Base-by-base conservation (phyloP, 2,329 filamentous ascomycete species). In the Emergomyces africanus region DNA sequence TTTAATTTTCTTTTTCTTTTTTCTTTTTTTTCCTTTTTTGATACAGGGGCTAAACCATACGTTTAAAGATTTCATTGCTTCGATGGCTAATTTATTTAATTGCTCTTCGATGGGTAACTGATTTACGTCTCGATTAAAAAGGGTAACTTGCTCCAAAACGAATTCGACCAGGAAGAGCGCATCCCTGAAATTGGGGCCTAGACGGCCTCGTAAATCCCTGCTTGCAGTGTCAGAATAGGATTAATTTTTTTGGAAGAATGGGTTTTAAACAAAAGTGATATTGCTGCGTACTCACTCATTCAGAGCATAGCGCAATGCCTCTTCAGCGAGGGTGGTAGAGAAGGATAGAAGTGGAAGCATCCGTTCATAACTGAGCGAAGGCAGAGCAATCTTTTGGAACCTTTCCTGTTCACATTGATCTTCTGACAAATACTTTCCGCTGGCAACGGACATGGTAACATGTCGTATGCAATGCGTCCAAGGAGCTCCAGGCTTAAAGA, bases 291-390 rank as follows among this genome's bases (percentile, higher is more conserved):
- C 61, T 51, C 50, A 64, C 61, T 57, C 58, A n/a, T 28, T 51
- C 15, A 50, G 41, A 28, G 53, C 8, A 51, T 64, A 55, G 20
- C 62, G 62, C 2, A 66, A 63, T n/a, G 70, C 68, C 56, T 74
- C 75, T 62, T 77, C 75, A 3, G 71, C 73, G 15, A 77, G 63
- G 8, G 70, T 71, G 33, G 71, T 70, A 20, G 71, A 73, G 49
- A 75, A 75, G 57, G 71, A 71, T 6, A 75, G 61, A 14, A 76
- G 59, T 9, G 71, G 69, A 41, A 68, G 64, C 15, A 72, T 65
- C 50, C 73, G 69, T 15, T 67, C 63, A 53, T 74, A 69, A 35
- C 67, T 69, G 56, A 77, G 64, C 1, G 68, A 68, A 39, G 75
- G 74, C 18, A 76, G 62, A 37, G 73, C 65, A 15, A 65, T 64